A percentile compares a stretch with the other conserved stretches of the same genome.
These are phyloP conservation scores for Craspedostauros australis DNA, from an alignment of 108 stramenopile genomes.

Conservation along the genomic window DNA sequence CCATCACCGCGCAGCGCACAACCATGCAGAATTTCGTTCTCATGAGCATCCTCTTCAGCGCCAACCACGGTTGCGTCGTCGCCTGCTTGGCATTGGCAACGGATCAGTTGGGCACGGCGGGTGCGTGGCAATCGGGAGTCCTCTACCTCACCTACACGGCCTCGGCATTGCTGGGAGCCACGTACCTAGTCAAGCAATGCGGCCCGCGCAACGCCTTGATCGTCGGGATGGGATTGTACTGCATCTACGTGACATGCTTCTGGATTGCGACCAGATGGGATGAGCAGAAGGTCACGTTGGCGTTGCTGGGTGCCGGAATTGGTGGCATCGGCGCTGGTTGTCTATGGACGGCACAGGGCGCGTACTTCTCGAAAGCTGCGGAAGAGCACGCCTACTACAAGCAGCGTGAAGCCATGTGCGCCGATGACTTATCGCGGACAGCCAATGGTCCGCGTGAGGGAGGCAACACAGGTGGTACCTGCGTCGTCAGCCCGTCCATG, in stretches of 20 bases:
- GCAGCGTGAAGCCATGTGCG: neutral
- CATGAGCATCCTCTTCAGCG: constrained; percentile 53
- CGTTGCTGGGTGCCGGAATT: constrained; percentile 53
- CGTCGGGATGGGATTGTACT: constrained; percentile 62
- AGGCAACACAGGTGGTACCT: too few species aligned
- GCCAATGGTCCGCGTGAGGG: too few species aligned
- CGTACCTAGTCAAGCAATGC: constrained; percentile 43
- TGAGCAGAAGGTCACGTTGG: constrained; percentile 1
- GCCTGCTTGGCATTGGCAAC: constrained; percentile 53
- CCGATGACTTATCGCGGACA: too few species aligned
- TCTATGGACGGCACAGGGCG: constrained; percentile 79
- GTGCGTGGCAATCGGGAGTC: constrained; percentile 50
- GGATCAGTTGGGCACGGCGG: constrained; percentile 47
- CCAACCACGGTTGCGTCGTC: constrained; percentile 57
- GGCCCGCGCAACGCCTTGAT: constrained; percentile 52
- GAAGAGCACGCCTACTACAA: constrained; percentile 36
- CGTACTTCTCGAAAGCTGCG: constrained; percentile 59
- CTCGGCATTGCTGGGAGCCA: constrained; percentile 63
- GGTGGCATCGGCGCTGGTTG: constrained; percentile 76
- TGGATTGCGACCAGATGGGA: constrained; percentile 24
- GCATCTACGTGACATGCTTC: constrained; percentile 65
- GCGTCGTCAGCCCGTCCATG: too few species aligned
- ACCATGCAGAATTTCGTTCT: constrained; percentile 38
- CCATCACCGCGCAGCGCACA: neutral
- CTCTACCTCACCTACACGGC: constrained; percentile 60